Base-by-base conservation (phyloP, 2,329 filamentous ascomycete species). In the Pseudopyrenochaeta lycopersici region DNA sequence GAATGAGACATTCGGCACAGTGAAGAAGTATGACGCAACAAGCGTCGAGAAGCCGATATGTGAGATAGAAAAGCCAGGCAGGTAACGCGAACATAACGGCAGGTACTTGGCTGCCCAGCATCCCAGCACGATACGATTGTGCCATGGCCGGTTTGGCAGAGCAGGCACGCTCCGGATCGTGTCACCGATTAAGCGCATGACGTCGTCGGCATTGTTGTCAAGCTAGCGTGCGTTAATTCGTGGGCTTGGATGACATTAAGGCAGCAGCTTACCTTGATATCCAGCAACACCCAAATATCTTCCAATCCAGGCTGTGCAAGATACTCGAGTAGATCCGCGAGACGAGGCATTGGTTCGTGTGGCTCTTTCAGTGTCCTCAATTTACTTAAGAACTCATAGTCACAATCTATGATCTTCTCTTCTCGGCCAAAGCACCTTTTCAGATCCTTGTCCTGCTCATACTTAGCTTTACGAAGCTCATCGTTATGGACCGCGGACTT, bases 41-140 rank as follows among this genome's bases (percentile, higher is more conserved):
- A 83, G 73, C 1, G 84, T 81, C 1, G 86, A 88, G 75, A 84
- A 84, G 57, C 87, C 86, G 59, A 92, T 91, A 69, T 90, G 85
- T n/a, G 86, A 82, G 39, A 89, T 77, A 1, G 84, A 81, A 68
- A 85, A 90, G 17, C 75, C 77, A 0, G 89, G 88, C 3, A 92
- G 83, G 68, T 88, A 80, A 33, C 82, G 75, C 45, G 81, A 78
- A 64, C 86, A 86, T 3, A 89, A 78, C 7, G 86, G 82, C 15
- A 96, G 79, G 76, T 89, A 93, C 66, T 85, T 85, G 15, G 87
- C 83, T 82, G 88, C 88, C 94, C 94, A 97, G 71, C 88, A 90
- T 39, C 93, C 94, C 1, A 97, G 79, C 0, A 96, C 80, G 45
- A 97, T 82, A 23, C 93, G 85, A 52, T 87, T 77, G 21, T 83